Conservation (phyloP, 1,284 basidiomycete species). For the Flammula alnicola region DNA sequence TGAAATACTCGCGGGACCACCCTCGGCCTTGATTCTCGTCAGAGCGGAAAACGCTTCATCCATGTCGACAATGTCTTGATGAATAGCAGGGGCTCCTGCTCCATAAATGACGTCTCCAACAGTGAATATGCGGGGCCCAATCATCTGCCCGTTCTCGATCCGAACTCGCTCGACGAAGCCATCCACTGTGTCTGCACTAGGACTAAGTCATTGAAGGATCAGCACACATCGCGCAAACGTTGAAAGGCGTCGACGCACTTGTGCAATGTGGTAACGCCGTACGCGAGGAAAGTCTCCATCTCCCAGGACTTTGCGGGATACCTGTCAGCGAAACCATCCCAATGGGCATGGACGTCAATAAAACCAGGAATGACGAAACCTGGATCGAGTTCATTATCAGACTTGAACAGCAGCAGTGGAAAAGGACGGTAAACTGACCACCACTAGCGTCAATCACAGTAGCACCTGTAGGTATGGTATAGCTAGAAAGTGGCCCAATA, state of each 20-base stretch:
- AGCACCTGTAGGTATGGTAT: slow-evolving; percentile 47
- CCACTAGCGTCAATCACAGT: slow-evolving; percentile 61
- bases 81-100: slow-evolving; percentile 50
- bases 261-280: slow-evolving; percentile 78
- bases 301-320: slow-evolving; percentile 75
- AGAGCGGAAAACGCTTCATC: slow-evolving; percentile 68
- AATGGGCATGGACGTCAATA: slow-evolving; percentile 77
- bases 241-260: slow-evolving; percentile 50
- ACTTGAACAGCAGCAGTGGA: not conserved
- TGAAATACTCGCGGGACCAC: slow-evolving; percentile 67
- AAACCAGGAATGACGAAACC: slow-evolving; percentile 72
- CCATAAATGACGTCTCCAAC: slow-evolving; percentile 72
- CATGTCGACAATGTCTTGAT: slow-evolving; percentile 66
- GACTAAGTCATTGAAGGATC: slow-evolving; percentile 41
- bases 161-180: slow-evolving; percentile 68
- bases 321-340: slow-evolving; percentile 54
- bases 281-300: slow-evolving; percentile 73
- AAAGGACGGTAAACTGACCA: slow-evolving; percentile 44
- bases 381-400: slow-evolving; percentile 28
- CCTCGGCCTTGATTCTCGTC: slow-evolving; percentile 69
- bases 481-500: slow-evolving; percentile 45
- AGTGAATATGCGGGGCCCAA: slow-evolving; percentile 73
- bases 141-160: slow-evolving; percentile 66
- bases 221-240: not conserved
- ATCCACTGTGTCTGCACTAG: slow-evolving; percentile 63